Evolutionary conservation across 2,329 filamentous ascomycete species (phyloP).

Genomic region (Fusarium pilosicola): DNA sequence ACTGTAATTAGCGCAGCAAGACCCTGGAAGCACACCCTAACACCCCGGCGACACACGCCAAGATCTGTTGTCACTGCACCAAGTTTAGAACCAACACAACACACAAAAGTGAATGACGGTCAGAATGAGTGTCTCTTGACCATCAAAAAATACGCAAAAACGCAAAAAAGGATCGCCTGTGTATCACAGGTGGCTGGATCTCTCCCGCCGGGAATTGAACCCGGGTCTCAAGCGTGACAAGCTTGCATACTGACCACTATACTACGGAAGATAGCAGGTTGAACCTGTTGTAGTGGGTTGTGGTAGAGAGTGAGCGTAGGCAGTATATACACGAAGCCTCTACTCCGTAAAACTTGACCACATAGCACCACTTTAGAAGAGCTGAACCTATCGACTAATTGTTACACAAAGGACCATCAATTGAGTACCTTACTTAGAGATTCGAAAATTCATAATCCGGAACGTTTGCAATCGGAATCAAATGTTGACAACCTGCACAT

Average conservation of each 20-base stretch:
- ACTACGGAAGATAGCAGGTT: constrained; percentile 20
- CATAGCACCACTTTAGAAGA: too few species aligned
- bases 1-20: constrained; percentile 1
- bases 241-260: constrained; percentile 29
- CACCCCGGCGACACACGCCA: background rate
- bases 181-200: constrained; percentile 24
- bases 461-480: background rate
- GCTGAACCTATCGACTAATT: too few species aligned
- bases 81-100: background rate
- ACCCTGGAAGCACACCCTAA: background rate
- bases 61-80: background rate
- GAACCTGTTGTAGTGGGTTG: constrained; percentile 3
- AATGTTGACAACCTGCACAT: too few species aligned
- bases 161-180: background rate
- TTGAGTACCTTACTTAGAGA: too few species aligned
- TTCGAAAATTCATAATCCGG: too few species aligned
- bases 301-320: accelerated
- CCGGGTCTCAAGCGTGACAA: constrained; percentile 27
- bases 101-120: background rate
- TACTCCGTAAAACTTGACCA: background rate
- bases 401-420: too few species aligned
- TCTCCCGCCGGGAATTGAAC: constrained; percentile 26
- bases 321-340: background rate
- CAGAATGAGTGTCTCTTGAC: background rate
- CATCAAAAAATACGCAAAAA: accelerated